These are phyloP conservation scores for Cucurbita pepo DNA, from an alignment of 306 rosid species.

Conservation along the genomic window DNA sequence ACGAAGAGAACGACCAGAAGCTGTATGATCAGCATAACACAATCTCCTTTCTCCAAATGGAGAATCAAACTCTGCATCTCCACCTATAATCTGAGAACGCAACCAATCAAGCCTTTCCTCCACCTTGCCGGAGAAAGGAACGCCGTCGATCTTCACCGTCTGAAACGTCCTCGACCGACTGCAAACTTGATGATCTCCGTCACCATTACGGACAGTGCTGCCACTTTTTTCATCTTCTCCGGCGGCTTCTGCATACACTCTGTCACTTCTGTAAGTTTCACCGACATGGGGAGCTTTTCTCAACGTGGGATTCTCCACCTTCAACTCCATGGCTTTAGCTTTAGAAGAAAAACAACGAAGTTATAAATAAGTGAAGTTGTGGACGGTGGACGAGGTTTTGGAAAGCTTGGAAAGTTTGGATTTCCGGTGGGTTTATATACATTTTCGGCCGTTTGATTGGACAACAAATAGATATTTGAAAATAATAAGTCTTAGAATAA, in stretches of 20 bases:
- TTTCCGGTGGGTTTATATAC: background rate
- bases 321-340: background rate
- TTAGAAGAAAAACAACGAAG: background rate
- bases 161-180: background rate
- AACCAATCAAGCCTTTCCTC: constrained; percentile 26
- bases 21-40: constrained; percentile 79
- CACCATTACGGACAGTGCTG: background rate
- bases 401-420: background rate
- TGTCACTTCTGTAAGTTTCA: background rate
- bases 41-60: constrained; percentile 43
- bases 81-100: constrained; percentile 45
- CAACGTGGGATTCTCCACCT: background rate
- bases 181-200: background rate
- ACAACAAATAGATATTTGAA: background rate
- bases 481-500: too few relatives aligned
- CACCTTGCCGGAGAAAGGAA: background rate
- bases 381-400: background rate
- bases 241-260: background rate
- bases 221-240: background rate
- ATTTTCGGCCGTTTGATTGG: background rate
- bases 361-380: background rate
- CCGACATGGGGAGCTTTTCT: background rate
- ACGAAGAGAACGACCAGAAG: constrained; percentile 57
- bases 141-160: background rate
- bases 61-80: constrained; percentile 30